A percentile compares a stretch with the other conserved stretches of the same genome.
Conservation (phyloP, 1,139 yeast genomes). For the Saccharomyces pastorianus region DNA sequence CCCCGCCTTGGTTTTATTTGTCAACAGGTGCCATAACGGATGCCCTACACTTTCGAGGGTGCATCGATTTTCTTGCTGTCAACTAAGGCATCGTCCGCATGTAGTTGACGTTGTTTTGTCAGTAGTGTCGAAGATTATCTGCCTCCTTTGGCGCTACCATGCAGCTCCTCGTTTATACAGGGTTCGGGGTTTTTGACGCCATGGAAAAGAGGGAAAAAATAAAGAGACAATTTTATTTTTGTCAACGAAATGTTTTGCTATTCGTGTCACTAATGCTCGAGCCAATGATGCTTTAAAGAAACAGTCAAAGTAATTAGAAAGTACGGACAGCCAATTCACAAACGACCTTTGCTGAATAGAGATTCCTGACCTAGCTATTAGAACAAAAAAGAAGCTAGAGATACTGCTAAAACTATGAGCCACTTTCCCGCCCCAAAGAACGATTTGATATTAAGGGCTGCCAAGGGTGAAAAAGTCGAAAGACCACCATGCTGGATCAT, state of each 20-base stretch:
- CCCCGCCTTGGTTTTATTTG: too few species aligned
- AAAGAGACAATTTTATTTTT: background rate
- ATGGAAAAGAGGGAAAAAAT: background rate
- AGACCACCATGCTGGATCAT: constrained; percentile 98
- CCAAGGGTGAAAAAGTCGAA: constrained; percentile 77
- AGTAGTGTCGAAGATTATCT: background rate
- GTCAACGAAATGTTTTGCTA: background rate
- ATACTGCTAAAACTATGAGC: background rate
- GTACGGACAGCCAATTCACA: too few species aligned
- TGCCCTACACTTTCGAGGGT: too few species aligned
- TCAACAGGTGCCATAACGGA: too few species aligned
- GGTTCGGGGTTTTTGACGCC: background rate
- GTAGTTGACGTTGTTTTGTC: background rate
- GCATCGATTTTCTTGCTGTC: background rate
- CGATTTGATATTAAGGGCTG: constrained; percentile 86
- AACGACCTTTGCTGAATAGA: too few species aligned
- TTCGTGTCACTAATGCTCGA: background rate
- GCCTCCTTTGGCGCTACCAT: background rate
- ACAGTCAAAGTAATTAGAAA: too few species aligned
- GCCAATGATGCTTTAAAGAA: background rate
- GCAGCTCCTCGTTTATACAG: background rate
- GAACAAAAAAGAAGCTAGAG: background rate
- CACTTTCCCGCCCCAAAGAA: constrained; percentile 67
- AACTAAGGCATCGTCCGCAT: too few species aligned
- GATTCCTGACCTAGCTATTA: too few species aligned